Base-by-base conservation (phyloP, 805 yeast species). In the Lachancea sp. region DNA sequence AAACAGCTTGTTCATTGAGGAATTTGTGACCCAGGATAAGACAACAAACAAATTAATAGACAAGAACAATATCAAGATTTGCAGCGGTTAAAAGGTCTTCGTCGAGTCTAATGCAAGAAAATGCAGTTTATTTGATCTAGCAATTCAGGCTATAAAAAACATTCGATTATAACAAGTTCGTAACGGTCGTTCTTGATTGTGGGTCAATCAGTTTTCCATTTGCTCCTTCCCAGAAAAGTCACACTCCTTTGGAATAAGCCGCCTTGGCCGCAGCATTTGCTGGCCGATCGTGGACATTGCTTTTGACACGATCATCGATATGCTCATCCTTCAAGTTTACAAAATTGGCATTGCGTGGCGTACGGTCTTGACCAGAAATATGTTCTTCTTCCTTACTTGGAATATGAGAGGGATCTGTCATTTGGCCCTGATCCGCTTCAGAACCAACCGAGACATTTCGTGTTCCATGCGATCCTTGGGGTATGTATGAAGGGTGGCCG, bases 381-480 rank as follows among this genome's bases (percentile, higher is more conserved):
- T n/a, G n/a, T n/a, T 11, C 24, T 6, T 19, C 32, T 20, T 29
- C 24, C 28, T 19, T 28, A n/a, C 20, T 21, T 21, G 39, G 39
- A 5, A 29, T 18, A 12, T 28, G 34, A 2, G 39, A 28, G 5
- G 39, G 32, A 13, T 36, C 39, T 21, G 28, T 26, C 42, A 39
- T 39, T 11, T 39, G 34, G n/a, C 29, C 38, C 4, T 16, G 24
- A 12, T 20, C 30, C 8, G 23, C 29, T 8, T 30, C 42, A 19
- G 42, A 39, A 11, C 42, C 42, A 9, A 39, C 34, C 8, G 42
- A 39, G 3, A 39, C 38, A 22, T 39, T 39, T 7, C 42, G 21
- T 16, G 16, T 28, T 3, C 38, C 34, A 5, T 34, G 38, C 8
- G 34, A 34, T 8, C 34, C 42, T 19, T 29, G 42, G 4, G 37